phyloP scores from a whole-genome alignment of 768 basidiomycete genomes.

The Trametes cingulata region DNA sequence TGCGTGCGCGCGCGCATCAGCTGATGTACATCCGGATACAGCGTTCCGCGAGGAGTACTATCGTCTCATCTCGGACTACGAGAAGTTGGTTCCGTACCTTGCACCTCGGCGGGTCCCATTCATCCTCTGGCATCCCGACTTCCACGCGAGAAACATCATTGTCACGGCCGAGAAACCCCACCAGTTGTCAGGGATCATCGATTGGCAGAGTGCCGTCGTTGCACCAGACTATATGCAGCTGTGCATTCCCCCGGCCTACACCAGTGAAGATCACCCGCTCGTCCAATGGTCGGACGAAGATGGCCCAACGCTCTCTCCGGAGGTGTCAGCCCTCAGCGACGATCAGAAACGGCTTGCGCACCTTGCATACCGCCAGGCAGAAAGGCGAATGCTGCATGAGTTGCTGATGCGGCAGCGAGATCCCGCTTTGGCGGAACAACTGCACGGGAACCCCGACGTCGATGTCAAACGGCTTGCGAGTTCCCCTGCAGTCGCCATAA shows the following conservation, averaged over 20 bases:
- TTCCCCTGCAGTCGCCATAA: neutral
- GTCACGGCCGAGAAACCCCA: slow-evolving; percentile 7
- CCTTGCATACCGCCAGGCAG: neutral
- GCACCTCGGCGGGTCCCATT: neutral
- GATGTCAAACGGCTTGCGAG: neutral
- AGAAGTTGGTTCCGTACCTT: slow-evolving; percentile 2
- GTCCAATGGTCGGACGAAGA: neutral
- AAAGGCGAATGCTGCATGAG: slow-evolving; percentile 7
- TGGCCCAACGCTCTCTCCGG: neutral
- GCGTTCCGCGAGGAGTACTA: neutral
- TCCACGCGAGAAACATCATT: slow-evolving; percentile 20
- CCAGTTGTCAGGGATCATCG: slow-evolving; percentile 20
- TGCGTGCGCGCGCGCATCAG: neutral
- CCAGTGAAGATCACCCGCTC: neutral
- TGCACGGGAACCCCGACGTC: neutral
- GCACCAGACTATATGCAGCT: neutral
- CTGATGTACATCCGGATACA: neutral
- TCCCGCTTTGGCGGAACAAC: slow-evolving; percentile 5
- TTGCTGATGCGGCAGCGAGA: slow-evolving; percentile 1
- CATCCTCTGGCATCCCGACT: slow-evolving; percentile 27
- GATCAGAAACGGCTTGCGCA: neutral
- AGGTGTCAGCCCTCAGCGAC: neutral
- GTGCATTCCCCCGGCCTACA: neutral
- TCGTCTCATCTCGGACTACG: slow-evolving; percentile 8
- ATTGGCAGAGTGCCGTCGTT: slow-evolving; percentile 21